Evolutionary conservation across 2,329 filamentous ascomycete genomes (phyloP).

Genomic region (Alternaria brassicicola): DNA sequence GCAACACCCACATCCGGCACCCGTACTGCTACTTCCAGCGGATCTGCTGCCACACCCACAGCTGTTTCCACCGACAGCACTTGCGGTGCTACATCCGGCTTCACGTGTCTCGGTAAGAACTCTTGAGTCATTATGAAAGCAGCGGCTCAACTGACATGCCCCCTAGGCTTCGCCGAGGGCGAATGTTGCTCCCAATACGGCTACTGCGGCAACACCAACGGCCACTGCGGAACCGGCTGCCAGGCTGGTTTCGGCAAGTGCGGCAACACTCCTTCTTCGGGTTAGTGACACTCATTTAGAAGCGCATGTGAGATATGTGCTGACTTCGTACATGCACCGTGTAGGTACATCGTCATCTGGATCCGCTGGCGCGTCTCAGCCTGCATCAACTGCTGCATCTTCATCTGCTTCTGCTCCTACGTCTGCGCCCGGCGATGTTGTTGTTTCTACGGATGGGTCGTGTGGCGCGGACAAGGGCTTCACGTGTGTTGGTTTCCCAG

Average conservation of each 20-base stretch:
- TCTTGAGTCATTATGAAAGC: neutral
- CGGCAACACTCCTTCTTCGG: conserved; percentile 1
- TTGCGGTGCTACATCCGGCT: conserved; percentile 28
- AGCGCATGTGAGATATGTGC: neutral
- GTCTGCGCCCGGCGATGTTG: conserved; percentile 3
- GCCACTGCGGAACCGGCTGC: conserved; percentile 37
- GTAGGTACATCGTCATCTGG: neutral
- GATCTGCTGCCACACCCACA: conserved; percentile 7
- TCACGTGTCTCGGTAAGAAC: conserved; percentile 23
- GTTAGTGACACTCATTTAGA: neutral
- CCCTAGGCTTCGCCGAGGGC: conserved; percentile 40
- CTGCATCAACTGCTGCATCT: neutral
- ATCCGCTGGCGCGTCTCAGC: neutral
- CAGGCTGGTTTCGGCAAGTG: conserved; percentile 35
- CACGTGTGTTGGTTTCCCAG: conserved; percentile 18
- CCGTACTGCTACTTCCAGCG: conserved; percentile 10
- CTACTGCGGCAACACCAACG: conserved; percentile 43
- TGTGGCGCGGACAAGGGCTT: conserved; percentile 20
- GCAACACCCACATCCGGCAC: conserved; percentile 25
- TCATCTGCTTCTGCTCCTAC: neutral
- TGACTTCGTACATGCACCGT: neutral
- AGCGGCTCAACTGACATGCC: neutral
- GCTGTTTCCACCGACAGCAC: conserved; percentile 16
- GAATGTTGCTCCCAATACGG: conserved; percentile 47
- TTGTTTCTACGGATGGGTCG: conserved; percentile 17